A percentile compares a stretch with the other conserved stretches of the same genome.
phyloP scores from a whole-genome alignment of 441 rosid genomes.

The Croton laevigatus region DNA sequence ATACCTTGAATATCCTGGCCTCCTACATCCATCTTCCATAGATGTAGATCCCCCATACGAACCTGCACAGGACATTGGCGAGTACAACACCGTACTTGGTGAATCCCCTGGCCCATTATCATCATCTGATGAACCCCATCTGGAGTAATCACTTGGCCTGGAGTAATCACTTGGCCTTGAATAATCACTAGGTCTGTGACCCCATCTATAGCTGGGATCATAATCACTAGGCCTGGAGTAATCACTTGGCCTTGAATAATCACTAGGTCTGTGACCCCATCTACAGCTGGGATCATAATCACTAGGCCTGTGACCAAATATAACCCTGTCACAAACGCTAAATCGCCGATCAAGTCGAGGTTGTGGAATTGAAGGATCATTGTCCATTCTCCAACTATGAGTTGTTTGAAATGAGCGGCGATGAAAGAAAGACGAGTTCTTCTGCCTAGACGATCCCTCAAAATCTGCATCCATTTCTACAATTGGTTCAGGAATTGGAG shows the following conservation, averaged over 20 bases:
- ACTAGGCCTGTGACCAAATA: slow-evolving; percentile 79
- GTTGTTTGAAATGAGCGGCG: slow-evolving; percentile 92
- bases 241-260: slow-evolving; percentile 76
- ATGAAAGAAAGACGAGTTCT: slow-evolving; percentile 79
- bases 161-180: slow-evolving; percentile 81
- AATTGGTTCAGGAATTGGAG: slow-evolving; percentile 90
- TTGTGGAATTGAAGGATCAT: slow-evolving; percentile 60
- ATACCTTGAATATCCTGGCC: slow-evolving; percentile 72
- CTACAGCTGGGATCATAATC: slow-evolving; percentile 60
- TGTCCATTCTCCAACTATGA: slow-evolving; percentile 75
- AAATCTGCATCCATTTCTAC: slow-evolving; percentile 92
- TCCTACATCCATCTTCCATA: slow-evolving; percentile 58
- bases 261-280: slow-evolving; percentile 62
- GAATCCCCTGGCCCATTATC: slow-evolving; percentile 85
- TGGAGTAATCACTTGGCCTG: slow-evolving; percentile 76
- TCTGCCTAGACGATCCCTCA: slow-evolving; percentile 82
- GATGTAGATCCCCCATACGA: slow-evolving; percentile 37
- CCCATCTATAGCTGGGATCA: slow-evolving; percentile 51
- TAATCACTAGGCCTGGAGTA: slow-evolving; percentile 78
- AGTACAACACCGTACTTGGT: slow-evolving; percentile 69
- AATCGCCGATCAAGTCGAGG: slow-evolving; percentile 81
- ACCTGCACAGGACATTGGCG: slow-evolving; percentile 67
- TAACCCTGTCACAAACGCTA: slow-evolving; percentile 90
- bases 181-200: slow-evolving; percentile 68
- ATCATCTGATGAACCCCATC: slow-evolving; percentile 94